A percentile compares a stretch with the other conserved stretches of the same genome.
Conservation (phyloP, 2,329 filamentous ascomycete genomes). For the Monilinia fructigena region DNA sequence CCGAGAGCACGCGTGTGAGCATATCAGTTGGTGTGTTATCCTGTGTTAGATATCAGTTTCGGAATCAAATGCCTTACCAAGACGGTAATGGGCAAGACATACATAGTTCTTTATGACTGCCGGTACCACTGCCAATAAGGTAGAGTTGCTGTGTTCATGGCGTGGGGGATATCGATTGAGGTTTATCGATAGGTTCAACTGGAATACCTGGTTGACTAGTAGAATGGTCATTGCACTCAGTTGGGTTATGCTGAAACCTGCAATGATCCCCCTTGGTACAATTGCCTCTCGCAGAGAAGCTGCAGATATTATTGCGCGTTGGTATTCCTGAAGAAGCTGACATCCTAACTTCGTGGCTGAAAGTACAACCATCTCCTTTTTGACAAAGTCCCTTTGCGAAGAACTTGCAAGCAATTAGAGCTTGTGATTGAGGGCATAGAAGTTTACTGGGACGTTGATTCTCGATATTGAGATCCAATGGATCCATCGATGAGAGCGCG, state of each 20-base stretch:
- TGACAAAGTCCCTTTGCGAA: background rate
- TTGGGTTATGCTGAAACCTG: background rate
- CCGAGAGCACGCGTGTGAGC: conserved; percentile 31
- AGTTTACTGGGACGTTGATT: background rate
- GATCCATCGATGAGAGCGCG: background rate
- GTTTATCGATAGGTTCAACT: background rate
- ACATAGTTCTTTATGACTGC: background rate
- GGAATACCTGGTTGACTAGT: background rate
- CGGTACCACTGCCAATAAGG: too few species aligned
- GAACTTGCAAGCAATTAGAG: background rate
- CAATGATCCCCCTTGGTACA: background rate
- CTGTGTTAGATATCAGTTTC: background rate
- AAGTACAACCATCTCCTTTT: background rate
- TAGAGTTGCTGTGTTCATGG: background rate
- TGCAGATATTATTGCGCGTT: background rate
- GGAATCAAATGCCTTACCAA: background rate
- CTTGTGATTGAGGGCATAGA: background rate
- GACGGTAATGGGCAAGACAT: background rate
- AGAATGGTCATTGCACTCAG: too few species aligned
- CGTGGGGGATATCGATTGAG: background rate
- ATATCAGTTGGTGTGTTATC: background rate
- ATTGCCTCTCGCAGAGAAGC: background rate
- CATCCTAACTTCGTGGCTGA: background rate
- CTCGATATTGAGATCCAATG: background rate
- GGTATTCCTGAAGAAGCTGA: background rate